These are phyloP conservation scores for Clonostachys byssicola DNA, from an alignment of 2,329 filamentous ascomycete species.

Conservation along the genomic window DNA sequence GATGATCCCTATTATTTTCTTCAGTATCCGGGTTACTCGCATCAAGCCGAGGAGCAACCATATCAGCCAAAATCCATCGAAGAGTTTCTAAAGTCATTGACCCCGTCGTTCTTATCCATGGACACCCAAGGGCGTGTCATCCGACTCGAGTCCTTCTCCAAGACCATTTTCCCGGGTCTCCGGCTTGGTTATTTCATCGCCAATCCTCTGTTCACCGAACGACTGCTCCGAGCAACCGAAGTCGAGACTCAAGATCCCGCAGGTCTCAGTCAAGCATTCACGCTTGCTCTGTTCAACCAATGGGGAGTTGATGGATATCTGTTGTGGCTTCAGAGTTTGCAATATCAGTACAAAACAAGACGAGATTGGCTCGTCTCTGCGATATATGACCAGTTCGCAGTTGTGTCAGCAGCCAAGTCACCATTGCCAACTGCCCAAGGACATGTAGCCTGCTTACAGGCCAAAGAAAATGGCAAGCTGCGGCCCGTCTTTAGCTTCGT, in stretches of 20 bases:
- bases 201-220: constrained; percentile 18
- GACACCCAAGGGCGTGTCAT: constrained; percentile 17
- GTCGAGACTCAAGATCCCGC: constrained; percentile 65
- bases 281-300: constrained; percentile 36
- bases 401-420: constrained; percentile 9
- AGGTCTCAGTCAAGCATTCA: constrained; percentile 54
- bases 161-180: constrained; percentile 46
- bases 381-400: constrained; percentile 20
- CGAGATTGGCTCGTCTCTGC: constrained; percentile 61
- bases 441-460: constrained; percentile 11
- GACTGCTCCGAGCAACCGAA: constrained; percentile 18
- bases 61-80: not conserved
- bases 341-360: constrained; percentile 63
- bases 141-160: constrained; percentile 14
- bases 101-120: constrained; percentile 14
- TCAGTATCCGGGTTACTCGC: constrained; percentile 11
- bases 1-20: constrained; percentile 17
- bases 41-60: not conserved
- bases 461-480: not conserved
- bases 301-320: constrained; percentile 75
- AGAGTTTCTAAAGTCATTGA: constrained; percentile 9
- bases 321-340: constrained; percentile 67
- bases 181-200: constrained; percentile 57
- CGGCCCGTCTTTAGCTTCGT: constrained; percentile 20
- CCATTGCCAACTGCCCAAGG: constrained; percentile 8